Evolutionary conservation across 495 filamentous ascomycete species (phyloP), one percentile per base, ranked within the genome.

Genomic region (Podospora didyma): DNA sequence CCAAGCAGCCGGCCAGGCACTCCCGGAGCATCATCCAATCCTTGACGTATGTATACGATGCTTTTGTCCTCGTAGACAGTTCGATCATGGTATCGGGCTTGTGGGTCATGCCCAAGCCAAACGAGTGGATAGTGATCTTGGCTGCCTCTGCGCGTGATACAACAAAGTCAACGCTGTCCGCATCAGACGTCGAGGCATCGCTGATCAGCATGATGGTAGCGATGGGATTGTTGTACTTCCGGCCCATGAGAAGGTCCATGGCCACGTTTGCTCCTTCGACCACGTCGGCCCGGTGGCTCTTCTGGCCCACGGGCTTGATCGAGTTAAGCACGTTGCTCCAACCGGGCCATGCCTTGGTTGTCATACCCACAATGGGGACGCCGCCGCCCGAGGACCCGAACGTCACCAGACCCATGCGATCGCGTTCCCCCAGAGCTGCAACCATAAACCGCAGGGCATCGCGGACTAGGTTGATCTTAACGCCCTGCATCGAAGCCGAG

Each of bases 11-110:
- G 17, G 94, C 95, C 46, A 97, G 81, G 71, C 95, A 99, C 70
- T 99, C 94, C 19, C 94, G 86, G 31, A 99, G 80, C 92, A 97
- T 97, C 94, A 97, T 99, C 94, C 94, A 99, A 69, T 99, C 94
- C 71, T 97, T 97, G 64, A 97, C 92, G 65, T 97, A 99, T 5
- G 92, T 92, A 64, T 97, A 99, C 17, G 90, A 92, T 3, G 92
- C 94, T 73, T 97, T 99, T 7, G 94, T 99, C 51, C 93, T 83
- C 26, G 90, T 92, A 6, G 95, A 97, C 2, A 99, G 74, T 65
- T 97, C 94, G 49, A 99, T 96, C 89, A 99, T 95, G 0, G 92
- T 97, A 68, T 97, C 95, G 6, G 94, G 94, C 71, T 99, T 99
- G 73, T 99, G 94, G 0, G 94, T 97, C 73, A 96, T 82, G 23